Evolutionary conservation across 305 asterid genomes (phyloP).

Genomic region (Fraxinus latifolia): DNA sequence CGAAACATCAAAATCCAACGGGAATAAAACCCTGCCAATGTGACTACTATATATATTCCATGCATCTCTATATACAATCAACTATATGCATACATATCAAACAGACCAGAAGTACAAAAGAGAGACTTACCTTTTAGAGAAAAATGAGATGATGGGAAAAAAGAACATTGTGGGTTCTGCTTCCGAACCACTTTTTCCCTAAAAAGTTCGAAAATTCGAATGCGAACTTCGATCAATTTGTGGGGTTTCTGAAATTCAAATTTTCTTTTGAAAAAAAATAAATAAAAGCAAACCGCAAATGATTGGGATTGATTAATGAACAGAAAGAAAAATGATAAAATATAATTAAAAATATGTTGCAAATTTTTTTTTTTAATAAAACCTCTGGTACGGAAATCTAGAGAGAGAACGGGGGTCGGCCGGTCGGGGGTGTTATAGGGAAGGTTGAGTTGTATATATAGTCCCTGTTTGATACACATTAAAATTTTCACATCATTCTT

Average conservation of each 20-base stretch:
- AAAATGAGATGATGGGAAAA: not conserved
- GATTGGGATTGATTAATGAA: not conserved
- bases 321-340: not conserved
- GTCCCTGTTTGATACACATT: too few relatives aligned
- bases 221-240: not conserved
- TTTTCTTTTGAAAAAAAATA: not conserved
- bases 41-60: not conserved
- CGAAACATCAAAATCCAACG: not conserved
- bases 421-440: not conserved
- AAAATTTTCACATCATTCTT: too few relatives aligned
- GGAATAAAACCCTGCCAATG: not conserved
- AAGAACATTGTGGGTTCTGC: not conserved
- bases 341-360: not conserved
- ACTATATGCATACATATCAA: not conserved
- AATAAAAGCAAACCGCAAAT: not conserved
- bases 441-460: not conserved
- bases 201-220: not conserved
- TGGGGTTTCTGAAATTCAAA: not conserved
- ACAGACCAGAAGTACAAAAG: not conserved
- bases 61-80: not conserved
- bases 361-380: not conserved
- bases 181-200: not conserved
- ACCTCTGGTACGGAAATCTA: not conserved
- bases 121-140: not conserved
- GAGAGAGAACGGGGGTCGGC: not conserved